Percentiles rank a stretch among this genome's conserved stretches.
Conservation (phyloP, 208 protist genomes). For the Ichthyophonus hoferi region DNA sequence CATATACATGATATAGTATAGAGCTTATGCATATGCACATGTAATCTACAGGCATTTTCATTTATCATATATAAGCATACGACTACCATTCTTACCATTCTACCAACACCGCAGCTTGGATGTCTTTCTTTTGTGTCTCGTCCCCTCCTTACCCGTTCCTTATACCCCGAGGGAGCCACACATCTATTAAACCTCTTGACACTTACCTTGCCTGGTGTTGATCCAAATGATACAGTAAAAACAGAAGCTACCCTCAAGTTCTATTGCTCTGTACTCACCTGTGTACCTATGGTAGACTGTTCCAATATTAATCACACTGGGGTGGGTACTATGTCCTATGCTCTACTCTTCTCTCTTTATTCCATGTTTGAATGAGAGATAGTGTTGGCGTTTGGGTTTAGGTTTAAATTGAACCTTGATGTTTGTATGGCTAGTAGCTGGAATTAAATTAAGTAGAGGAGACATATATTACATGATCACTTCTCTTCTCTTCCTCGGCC, state of each 20-base stretch:
- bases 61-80: no score
- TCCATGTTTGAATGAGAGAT: background rate
- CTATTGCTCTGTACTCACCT: conserved; percentile 18
- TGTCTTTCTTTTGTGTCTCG: conserved; percentile 19
- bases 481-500: no score
- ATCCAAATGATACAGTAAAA: conserved; percentile 40
- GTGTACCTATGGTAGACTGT: conserved; percentile 11
- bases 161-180: background rate
- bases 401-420: background rate
- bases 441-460: background rate
- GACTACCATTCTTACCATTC: no score
- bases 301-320: background rate
- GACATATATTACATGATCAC: no score
- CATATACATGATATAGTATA: no score
- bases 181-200: conserved; percentile 27
- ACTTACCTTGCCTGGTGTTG: conserved; percentile 41
- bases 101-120: background rate
- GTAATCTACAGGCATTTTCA: no score
- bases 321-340: background rate
- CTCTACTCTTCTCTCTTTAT: background rate
- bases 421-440: background rate
- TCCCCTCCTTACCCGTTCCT: background rate
- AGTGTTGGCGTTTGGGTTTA: background rate
- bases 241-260: conserved; percentile 34
- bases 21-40: no score